Percentiles rank a stretch among this genome's conserved stretches.
phyloP scores from a whole-genome alignment of 257 asterid species.

The Solanum piurae region DNA sequence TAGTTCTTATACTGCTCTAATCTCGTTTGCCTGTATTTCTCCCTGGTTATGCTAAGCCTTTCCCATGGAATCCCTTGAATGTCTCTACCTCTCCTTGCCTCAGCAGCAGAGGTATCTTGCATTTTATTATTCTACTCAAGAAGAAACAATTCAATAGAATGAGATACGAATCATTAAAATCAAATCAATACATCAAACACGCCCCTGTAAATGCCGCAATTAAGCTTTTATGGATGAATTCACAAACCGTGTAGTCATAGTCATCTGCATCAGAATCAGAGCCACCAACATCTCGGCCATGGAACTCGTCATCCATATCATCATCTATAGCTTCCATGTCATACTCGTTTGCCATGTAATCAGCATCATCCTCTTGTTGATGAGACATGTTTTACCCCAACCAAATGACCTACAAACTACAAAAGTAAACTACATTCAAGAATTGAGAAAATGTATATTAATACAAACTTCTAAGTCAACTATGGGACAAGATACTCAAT shows the following conservation, averaged over 20 bases:
- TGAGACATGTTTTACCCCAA: constrained; percentile 46
- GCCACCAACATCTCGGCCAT: constrained; percentile 40
- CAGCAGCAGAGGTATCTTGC: constrained; percentile 84
- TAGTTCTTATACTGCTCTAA: constrained; percentile 74
- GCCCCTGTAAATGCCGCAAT: neutral
- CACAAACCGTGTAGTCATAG: constrained; percentile 52
- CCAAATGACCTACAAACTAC: neutral
- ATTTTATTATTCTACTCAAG: constrained; percentile 39
- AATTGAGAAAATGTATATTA: neutral
- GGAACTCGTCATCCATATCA: constrained; percentile 50
- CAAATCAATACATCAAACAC: neutral
- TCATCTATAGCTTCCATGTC: constrained; percentile 76
- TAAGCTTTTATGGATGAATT: neutral
- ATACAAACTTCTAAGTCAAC: neutral
- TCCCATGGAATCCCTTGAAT: constrained; percentile 98
- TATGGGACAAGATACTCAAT: neutral
- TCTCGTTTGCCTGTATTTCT: constrained; percentile 70
- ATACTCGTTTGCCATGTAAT: constrained; percentile 71
- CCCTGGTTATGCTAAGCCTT: constrained; percentile 71
- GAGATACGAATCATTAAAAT: neutral
- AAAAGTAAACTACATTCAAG: neutral
- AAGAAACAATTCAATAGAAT: neutral
- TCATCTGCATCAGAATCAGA: constrained; percentile 86
- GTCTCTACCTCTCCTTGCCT: constrained; percentile 84
- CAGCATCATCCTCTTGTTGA: constrained; percentile 44